phyloP scores from a whole-genome alignment of 495 filamentous ascomycete species.

The Penicillium subrubescens region DNA sequence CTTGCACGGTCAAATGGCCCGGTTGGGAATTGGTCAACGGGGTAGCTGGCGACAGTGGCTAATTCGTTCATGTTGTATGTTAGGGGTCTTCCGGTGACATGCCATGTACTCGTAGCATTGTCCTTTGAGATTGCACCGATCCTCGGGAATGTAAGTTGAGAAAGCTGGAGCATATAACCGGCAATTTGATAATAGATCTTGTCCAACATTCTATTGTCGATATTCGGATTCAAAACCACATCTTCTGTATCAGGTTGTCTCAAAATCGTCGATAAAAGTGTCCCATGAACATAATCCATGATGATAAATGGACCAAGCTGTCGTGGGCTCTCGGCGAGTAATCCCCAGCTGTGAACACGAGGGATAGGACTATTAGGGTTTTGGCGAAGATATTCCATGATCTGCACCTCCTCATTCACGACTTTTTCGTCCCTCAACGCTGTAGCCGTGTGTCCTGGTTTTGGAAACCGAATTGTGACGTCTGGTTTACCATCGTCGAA shows the following conservation, averaged over 20 bases:
- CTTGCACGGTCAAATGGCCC: constrained; percentile 36
- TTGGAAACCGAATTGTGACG: constrained; percentile 39
- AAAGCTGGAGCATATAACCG: constrained; percentile 41
- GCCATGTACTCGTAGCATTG: constrained; percentile 29
- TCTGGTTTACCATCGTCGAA: too few relatives aligned
- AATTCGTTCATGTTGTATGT: constrained; percentile 48
- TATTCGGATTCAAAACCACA: constrained; percentile 35
- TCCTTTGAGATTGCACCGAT: constrained; percentile 43
- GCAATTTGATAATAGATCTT: constrained; percentile 41
- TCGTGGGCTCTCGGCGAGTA: constrained; percentile 35
- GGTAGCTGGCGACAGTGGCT: constrained; percentile 35
- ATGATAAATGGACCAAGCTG: constrained; percentile 46
- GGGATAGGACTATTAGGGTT: constrained; percentile 44
- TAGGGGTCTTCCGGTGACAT: constrained; percentile 34
- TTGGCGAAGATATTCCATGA: constrained; percentile 39
- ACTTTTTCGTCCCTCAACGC: constrained; percentile 41
- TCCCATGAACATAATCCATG: constrained; percentile 42
- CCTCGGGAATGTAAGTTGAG: constrained; percentile 34
- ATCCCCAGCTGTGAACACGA: constrained; percentile 36
- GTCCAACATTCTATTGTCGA: constrained; percentile 23
- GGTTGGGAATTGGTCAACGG: constrained; percentile 32
- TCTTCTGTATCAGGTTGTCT: constrained; percentile 35
- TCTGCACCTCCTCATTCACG: constrained; percentile 40
- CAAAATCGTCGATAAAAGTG: constrained; percentile 31
- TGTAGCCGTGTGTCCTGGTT: constrained; percentile 31